Evolutionary conservation across 1,284 basidiomycete species (phyloP).

Genomic region (Rhodotorula glutinis): DNA sequence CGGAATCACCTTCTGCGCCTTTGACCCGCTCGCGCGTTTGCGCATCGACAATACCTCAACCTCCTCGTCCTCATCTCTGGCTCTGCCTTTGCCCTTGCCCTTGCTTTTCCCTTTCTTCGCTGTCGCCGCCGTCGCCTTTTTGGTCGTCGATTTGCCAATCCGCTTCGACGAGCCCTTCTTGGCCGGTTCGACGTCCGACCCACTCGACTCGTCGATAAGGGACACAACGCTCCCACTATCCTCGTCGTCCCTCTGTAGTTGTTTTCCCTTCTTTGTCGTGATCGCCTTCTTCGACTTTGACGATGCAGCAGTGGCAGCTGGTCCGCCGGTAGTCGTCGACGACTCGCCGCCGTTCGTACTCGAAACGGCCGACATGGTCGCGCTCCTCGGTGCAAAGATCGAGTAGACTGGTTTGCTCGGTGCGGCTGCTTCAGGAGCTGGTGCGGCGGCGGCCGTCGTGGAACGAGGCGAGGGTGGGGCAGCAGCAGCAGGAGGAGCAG

Average conservation of each 20-base stretch:
- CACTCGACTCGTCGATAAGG: not conserved
- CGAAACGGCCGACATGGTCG: not conserved
- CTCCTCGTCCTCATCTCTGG: not conserved
- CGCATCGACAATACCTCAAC: not conserved
- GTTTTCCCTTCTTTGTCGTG: not conserved
- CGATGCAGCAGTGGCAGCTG: too few species aligned
- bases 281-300: not conserved
- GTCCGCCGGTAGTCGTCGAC: too few species aligned
- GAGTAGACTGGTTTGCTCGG: not conserved
- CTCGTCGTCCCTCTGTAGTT: not conserved
- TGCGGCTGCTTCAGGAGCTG: not conserved
- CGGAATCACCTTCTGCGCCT: not conserved
- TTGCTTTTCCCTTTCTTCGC: slow-evolving; percentile 4
- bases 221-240: not conserved
- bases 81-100: not conserved
- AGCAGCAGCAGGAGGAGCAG: not conserved
- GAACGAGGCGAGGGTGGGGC: not conserved
- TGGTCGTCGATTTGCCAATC: not conserved
- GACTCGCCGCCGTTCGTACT: not conserved
- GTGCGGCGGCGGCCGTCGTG: not conserved
- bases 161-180: not conserved
- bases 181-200: not conserved
- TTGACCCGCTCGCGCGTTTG: not conserved
- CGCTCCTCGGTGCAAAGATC: slow-evolving; percentile 2
- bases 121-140: not conserved